Base-by-base conservation (phyloP, 1,139 yeast species). In the Pneumocystis carinii region DNA sequence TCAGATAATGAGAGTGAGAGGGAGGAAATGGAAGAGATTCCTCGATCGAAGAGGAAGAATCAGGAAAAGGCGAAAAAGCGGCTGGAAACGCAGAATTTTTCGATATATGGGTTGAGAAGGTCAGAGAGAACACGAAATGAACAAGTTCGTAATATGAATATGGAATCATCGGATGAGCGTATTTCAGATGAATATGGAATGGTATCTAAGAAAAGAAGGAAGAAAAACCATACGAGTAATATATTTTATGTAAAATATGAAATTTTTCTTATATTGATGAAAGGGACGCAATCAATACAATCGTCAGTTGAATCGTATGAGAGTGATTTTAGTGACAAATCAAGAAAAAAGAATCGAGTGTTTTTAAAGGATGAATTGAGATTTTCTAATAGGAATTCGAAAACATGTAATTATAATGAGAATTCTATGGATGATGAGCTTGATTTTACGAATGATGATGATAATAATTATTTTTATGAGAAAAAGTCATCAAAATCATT, bases 361-460 rank as follows among this genome's bases (percentile, higher is more conserved):
- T 19, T 48, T 24, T 48, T 48, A 12, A 48, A 48, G 8, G 55
- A 48, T 48, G 55, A 48, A 48, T 48, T 48, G 27, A 48, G 55
- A 19, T 48, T 48, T 48, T 48, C 55, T 48, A 48, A 19, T 48
- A 48, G 55, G 12, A 48, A 48, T 48, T 48, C 12, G 24, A 48
- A 48, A 48, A 48, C 55, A 2, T 19, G 55, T 48, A 48, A 48
- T 48, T 48, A 48, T 48, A 48, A 48, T 48, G 55, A 71, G 75
- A 66, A 27, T 48, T 64, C 17, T 62, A 48, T 48, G 55, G 55
- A 48, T 48, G 55, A 48, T 48, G 55, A 48, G 2, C 32, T 48
- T 41, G 64, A 27, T 15, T 39, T 57, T 15, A 66, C 65, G 19
- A 76, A 73, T 19, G 77, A 72, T 32, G 76, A 73, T 24, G 75